Evolutionary conservation across 2,329 filamentous ascomycete genomes (phyloP).

Genomic region (Juglanconis sp.): DNA sequence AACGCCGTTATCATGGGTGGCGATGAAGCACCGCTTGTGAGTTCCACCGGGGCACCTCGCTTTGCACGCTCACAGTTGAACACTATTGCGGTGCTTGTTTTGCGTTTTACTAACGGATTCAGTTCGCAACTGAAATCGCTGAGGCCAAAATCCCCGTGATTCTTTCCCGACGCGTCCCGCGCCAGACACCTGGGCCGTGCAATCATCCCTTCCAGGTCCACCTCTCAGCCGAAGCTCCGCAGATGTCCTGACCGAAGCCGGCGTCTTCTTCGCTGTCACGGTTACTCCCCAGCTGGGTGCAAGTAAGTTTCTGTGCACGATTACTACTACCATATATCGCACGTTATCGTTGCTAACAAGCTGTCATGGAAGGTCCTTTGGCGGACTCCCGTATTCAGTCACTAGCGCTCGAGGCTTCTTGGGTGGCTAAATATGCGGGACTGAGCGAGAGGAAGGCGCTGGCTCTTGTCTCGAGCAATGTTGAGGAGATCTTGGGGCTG

Average conservation of each 20-base stretch:
- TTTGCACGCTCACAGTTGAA: too few relatives aligned
- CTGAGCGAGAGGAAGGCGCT: slow-evolving; percentile 32
- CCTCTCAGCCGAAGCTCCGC: slow-evolving; percentile 38
- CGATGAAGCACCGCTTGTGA: slow-evolving; percentile 35
- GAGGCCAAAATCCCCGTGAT: slow-evolving; percentile 40
- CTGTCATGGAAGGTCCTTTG: slow-evolving; percentile 22
- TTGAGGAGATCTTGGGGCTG: slow-evolving; percentile 39
- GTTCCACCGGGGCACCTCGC: too few relatives aligned
- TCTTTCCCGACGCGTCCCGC: slow-evolving; percentile 34
- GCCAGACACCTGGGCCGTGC: slow-evolving; percentile 33
- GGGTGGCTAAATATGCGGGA: slow-evolving; percentile 38
- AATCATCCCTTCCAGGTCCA: slow-evolving; percentile 37
- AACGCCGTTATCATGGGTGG: slow-evolving; percentile 38
- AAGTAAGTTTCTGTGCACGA: too few relatives aligned
- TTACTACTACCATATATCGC: not conserved
- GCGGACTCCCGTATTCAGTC: slow-evolving; percentile 37
- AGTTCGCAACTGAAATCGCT: slow-evolving; percentile 38
- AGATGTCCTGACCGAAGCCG: slow-evolving; percentile 36
- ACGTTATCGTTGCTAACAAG: not conserved
- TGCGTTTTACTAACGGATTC: not conserved
- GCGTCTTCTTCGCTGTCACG: too few relatives aligned
- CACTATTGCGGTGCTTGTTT: not conserved
- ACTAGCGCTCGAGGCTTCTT: slow-evolving; percentile 35
- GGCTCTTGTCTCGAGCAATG: slow-evolving; percentile 36
- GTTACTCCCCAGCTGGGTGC: too few relatives aligned